Conservation (phyloP, 495 filamentous ascomycete genomes). For the Wilcoxina mikolae region DNA sequence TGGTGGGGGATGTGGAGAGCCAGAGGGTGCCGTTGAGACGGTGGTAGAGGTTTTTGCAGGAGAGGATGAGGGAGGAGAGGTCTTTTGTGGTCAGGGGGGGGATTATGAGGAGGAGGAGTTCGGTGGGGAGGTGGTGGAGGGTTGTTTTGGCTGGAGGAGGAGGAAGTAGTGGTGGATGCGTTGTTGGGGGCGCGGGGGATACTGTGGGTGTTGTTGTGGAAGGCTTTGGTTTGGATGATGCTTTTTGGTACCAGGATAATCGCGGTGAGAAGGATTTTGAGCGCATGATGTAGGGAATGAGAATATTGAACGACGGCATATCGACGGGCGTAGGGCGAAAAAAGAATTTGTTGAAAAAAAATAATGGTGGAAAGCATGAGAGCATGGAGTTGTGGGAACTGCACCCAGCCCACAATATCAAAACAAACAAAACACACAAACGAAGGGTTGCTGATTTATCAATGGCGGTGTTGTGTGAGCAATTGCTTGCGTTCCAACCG, state of each 20-base stretch:
- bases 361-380: too few species aligned
- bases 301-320: background rate
- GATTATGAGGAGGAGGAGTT: background rate
- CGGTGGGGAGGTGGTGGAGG: background rate
- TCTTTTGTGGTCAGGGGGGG: background rate
- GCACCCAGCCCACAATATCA: too few species aligned
- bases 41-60: background rate
- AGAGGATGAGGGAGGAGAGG: background rate
- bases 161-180: background rate
- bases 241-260: too few species aligned
- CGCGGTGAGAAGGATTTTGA: background rate
- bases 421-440: too few species aligned
- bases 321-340: background rate
- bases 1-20: background rate
- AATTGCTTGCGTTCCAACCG: too few species aligned
- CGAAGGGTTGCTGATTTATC: too few species aligned
- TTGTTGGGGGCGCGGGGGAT: background rate
- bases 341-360: too few species aligned
- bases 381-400: too few species aligned
- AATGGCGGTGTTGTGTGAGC: too few species aligned
- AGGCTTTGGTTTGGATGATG: too few species aligned
- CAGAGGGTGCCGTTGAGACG: background rate
- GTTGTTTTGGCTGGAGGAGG: background rate
- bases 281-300: background rate
- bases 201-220: too few species aligned